A percentile compares a stretch with the other conserved stretches of the same genome.
Conservation (phyloP, 805 yeast genomes). For the Sugiyamaella smithiae region DNA sequence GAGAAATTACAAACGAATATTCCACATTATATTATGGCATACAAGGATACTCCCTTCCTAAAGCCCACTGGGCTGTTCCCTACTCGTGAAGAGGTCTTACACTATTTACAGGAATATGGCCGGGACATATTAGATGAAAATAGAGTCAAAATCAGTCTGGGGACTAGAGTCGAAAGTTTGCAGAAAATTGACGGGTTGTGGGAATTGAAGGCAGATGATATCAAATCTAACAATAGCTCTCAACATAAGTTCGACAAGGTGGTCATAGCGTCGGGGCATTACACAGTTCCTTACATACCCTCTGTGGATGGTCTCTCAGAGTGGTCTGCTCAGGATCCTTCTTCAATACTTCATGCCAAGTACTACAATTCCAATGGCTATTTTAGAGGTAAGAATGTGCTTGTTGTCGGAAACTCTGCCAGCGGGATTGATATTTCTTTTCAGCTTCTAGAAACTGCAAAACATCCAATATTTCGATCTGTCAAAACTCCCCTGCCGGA, state of each 20-base stretch:
- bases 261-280: slow-evolving; percentile 63
- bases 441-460: slow-evolving; percentile 44
- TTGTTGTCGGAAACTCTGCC: slow-evolving; percentile 75
- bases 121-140: slow-evolving; percentile 37
- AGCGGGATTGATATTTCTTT: slow-evolving; percentile 72
- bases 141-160: slow-evolving; percentile 39
- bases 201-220: slow-evolving; percentile 40
- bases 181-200: slow-evolving; percentile 40
- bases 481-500: slow-evolving; percentile 32
- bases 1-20: slow-evolving; percentile 68
- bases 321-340: slow-evolving; percentile 46
- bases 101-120: slow-evolving; percentile 59
- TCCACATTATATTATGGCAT: slow-evolving; percentile 64
- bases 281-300: slow-evolving; percentile 61
- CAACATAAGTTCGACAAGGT: slow-evolving; percentile 53
- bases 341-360: slow-evolving; percentile 55
- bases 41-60: slow-evolving; percentile 47
- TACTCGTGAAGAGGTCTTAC: slow-evolving; percentile 54
- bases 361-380: slow-evolving; percentile 48
- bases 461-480: slow-evolving; percentile 42
- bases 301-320: slow-evolving; percentile 50
- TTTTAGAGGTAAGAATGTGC: slow-evolving; percentile 45
- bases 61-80: slow-evolving; percentile 49
- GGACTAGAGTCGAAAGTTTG: slow-evolving; percentile 48
- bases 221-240: background rate